Conservation (phyloP, 2,329 filamentous ascomycete genomes). For the Colletotrichum orbiculare region DNA sequence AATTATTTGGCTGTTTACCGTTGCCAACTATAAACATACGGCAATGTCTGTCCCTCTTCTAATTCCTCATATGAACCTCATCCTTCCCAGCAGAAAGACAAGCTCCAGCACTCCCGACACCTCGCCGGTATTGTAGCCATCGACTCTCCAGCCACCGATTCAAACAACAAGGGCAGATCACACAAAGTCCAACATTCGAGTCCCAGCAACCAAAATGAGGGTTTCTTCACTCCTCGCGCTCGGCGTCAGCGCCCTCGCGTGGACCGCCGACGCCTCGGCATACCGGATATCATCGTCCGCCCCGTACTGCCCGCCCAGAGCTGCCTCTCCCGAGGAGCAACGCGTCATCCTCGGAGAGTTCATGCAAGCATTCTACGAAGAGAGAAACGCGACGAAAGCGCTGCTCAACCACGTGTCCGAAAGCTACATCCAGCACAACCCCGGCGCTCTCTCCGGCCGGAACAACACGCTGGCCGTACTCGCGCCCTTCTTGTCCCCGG, state of each 20-base stretch:
- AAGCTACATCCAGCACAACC: constrained; percentile 37
- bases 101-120: too few species aligned
- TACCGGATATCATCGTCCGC: constrained; percentile 4
- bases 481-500: constrained; percentile 19
- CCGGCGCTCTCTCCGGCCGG: constrained; percentile 25
- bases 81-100: too few species aligned
- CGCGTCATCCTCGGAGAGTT: constrained; percentile 27
- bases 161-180: too few species aligned
- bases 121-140: too few species aligned
- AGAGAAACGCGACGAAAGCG: constrained; percentile 24
- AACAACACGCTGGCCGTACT: constrained; percentile 17
- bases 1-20: constrained; percentile 6
- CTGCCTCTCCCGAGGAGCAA: constrained; percentile 14
- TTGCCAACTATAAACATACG: constrained; percentile 8
- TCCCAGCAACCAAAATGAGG: constrained; percentile 4
- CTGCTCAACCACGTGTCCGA: constrained; percentile 28
- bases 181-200: neutral
- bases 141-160: too few species aligned
- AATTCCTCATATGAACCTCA: too few species aligned
- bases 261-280: constrained; percentile 14
- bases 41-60: neutral
- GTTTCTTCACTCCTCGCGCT: constrained; percentile 6
- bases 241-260: constrained; percentile 23
- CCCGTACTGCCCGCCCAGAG: constrained; percentile 22
- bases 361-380: constrained; percentile 19